phyloP scores from a whole-genome alignment of 306 rosid species.

The Lagenaria siceraria region DNA sequence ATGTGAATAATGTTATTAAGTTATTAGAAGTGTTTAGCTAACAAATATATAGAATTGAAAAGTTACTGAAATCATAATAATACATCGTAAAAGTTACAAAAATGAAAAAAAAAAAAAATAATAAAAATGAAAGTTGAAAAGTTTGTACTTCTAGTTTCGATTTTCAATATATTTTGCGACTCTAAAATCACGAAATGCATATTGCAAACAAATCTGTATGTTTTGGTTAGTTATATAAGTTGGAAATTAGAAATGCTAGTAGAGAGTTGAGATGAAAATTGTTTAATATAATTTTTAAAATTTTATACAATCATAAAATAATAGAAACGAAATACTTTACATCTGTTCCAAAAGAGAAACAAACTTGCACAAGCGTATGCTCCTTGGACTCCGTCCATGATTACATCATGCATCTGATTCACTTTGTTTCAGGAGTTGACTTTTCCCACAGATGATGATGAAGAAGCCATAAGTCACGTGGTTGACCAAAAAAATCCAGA shows the following conservation, averaged over 20 bases:
- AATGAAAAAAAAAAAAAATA: background rate
- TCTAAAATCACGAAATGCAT: background rate
- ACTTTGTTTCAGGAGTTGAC: constrained; percentile 19
- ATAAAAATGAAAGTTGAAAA: background rate
- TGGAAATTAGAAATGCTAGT: background rate
- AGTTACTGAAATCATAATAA: background rate
- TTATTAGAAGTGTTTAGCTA: background rate
- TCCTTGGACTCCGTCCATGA: background rate
- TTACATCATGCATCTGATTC: background rate
- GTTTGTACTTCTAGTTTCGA: background rate
- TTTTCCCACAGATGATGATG: constrained; percentile 11
- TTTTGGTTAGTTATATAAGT: background rate
- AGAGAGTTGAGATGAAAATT: background rate
- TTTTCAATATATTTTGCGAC: background rate
- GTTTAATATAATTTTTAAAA: background rate
- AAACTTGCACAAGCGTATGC: background rate
- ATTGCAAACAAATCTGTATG: background rate
- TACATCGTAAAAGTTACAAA: background rate
- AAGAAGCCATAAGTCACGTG: constrained; percentile 7
- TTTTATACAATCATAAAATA: background rate
- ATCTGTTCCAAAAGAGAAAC: background rate
- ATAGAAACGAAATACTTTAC: background rate
- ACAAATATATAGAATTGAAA: background rate
- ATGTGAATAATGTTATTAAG: background rate
- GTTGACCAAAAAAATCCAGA: constrained; percentile 5